Percentiles rank a stretch among this genome's conserved stretches.
phyloP scores from a whole-genome alignment of 495 filamentous ascomycete genomes.

The Podospora tetraspora region DNA sequence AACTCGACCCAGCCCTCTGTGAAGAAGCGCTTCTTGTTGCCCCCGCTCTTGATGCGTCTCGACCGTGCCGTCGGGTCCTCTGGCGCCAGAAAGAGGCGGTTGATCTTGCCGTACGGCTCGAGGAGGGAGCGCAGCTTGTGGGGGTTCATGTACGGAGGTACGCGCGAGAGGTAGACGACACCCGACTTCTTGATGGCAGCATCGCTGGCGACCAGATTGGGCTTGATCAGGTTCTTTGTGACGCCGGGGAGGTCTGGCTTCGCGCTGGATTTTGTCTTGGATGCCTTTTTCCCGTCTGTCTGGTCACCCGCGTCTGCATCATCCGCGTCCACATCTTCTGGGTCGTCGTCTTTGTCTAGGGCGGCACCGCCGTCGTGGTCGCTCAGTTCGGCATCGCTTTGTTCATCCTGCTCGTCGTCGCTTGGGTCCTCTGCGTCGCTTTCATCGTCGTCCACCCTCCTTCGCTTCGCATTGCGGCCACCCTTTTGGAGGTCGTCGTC shows the following conservation, averaged over 20 bases:
- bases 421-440: slow-evolving; percentile 30
- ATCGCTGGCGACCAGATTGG: slow-evolving; percentile 55
- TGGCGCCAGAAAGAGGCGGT: slow-evolving; percentile 81
- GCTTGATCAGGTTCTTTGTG: slow-evolving; percentile 50
- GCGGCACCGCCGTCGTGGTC: slow-evolving; percentile 17
- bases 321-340: slow-evolving; percentile 7
- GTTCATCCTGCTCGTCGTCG: slow-evolving; percentile 32
- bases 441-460: slow-evolving; percentile 49
- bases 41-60: slow-evolving; percentile 57
- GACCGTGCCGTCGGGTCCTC: slow-evolving; percentile 60
- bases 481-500: slow-evolving; percentile 65
- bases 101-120: slow-evolving; percentile 70
- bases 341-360: slow-evolving; percentile 6
- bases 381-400: slow-evolving; percentile 21
- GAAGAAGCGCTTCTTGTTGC: slow-evolving; percentile 83
- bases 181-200: slow-evolving; percentile 60
- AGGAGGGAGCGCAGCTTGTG: slow-evolving; percentile 71
- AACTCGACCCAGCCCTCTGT: slow-evolving; percentile 97
- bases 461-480: slow-evolving; percentile 58
- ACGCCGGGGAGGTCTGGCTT: slow-evolving; percentile 39
- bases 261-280: slow-evolving; percentile 18
- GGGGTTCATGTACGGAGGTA: slow-evolving; percentile 95
- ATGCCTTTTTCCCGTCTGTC: slow-evolving; percentile 3
- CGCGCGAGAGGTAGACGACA: slow-evolving; percentile 81
- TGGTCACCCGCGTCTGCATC: slow-evolving; percentile 15